Evolutionary conservation across 1,139 yeast species (phyloP).

Genomic region (Candida neerlandica): DNA sequence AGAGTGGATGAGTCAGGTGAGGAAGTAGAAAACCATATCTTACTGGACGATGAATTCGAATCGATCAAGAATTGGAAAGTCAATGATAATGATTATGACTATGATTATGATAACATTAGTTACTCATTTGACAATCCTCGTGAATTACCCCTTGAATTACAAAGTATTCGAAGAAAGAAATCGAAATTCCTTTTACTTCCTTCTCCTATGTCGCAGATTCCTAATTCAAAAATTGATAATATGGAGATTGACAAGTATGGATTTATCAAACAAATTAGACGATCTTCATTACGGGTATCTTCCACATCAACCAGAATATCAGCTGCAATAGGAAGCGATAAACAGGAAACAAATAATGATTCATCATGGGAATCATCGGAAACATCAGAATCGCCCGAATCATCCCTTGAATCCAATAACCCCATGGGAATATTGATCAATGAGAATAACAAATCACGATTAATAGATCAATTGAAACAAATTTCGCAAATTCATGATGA

Average conservation of each 20-base stretch:
- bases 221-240: conserved; percentile 12
- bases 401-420: background rate
- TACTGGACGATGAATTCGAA: background rate
- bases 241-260: conserved; percentile 53
- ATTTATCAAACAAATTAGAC: conserved; percentile 34
- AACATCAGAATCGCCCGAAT: background rate
- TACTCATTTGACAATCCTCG: background rate
- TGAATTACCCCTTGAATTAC: conserved; percentile 50
- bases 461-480: conserved; percentile 31
- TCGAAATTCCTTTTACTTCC: background rate
- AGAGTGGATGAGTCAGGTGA: background rate
- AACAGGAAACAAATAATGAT: background rate
- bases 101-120: background rate
- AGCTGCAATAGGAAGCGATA: background rate
- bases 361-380: conserved; percentile 1
- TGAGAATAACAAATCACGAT: conserved; percentile 7
- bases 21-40: background rate
- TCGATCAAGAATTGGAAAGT: background rate
- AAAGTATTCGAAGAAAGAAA: conserved; percentile 16
- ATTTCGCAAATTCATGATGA: conserved; percentile 39
- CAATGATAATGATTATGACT: background rate
- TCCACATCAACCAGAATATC: conserved; percentile 2
- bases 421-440: conserved; percentile 9
- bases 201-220: background rate
- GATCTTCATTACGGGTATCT: conserved; percentile 1